These are phyloP conservation scores for Phytopythium cucurbitacearum DNA, from an alignment of 352 stramenopile species.

Conservation along the genomic window DNA sequence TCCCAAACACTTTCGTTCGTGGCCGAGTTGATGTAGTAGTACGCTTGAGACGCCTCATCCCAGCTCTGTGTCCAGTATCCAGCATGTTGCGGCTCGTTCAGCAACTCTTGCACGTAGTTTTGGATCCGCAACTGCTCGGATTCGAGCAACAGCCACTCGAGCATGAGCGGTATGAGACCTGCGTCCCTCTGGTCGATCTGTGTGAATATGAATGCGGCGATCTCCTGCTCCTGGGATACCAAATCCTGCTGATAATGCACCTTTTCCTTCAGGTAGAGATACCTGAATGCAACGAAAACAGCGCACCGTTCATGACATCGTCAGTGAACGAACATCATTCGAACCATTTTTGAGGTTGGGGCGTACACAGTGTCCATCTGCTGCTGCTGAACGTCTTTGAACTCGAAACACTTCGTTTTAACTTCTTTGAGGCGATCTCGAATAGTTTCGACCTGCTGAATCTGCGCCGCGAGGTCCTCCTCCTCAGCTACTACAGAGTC, in stretches of 20 bases:
- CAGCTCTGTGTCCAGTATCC: conserved; percentile 63
- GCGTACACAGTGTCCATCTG: conserved; percentile 66
- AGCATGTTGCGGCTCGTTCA: conserved; percentile 32
- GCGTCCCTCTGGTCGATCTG: conserved; percentile 55
- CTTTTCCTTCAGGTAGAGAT: conserved; percentile 81
- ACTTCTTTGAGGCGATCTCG: conserved; percentile 50
- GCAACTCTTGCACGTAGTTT: conserved; percentile 56
- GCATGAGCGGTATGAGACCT: conserved; percentile 45
- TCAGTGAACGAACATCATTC: background rate
- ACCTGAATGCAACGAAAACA: conserved; percentile 22
- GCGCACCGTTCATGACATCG: conserved; percentile 3
- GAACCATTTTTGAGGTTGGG: background rate
- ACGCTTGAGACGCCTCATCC: conserved; percentile 52
- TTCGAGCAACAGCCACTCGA: conserved; percentile 79
- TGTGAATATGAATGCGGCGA: conserved; percentile 57
- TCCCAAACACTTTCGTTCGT: conserved; percentile 64
- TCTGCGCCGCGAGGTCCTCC: conserved; percentile 42
- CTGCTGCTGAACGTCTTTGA: conserved; percentile 43
- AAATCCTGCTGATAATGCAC: conserved; percentile 71
- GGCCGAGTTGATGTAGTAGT: conserved; percentile 63
- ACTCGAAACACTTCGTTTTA: conserved; percentile 67
- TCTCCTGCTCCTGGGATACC: conserved; percentile 59
- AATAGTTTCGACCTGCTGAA: conserved; percentile 43
- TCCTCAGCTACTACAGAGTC: conserved; percentile 10
- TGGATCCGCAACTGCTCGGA: conserved; percentile 60